Evolutionary conservation across 2,329 filamentous ascomycete genomes (phyloP).

Genomic region (Monosporascus sp.): DNA sequence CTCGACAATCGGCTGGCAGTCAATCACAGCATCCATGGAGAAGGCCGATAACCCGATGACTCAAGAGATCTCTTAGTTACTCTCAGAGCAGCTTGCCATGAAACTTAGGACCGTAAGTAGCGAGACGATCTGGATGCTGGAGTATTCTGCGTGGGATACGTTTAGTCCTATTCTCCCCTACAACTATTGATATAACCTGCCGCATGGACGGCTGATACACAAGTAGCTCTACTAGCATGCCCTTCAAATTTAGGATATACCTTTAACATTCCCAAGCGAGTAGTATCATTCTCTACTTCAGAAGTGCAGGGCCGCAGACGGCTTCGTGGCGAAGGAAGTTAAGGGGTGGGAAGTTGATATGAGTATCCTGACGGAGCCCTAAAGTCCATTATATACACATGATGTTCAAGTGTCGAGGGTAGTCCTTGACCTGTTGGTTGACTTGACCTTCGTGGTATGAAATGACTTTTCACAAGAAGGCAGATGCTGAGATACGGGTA

Average conservation of each 20-base stretch:
- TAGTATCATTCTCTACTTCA: conserved; percentile 64
- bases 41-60: conserved; percentile 21
- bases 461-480: too few species aligned
- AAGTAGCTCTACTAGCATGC: conserved; percentile 61
- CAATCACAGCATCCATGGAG: neutral
- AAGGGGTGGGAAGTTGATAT: too few species aligned
- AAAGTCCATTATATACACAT: too few species aligned
- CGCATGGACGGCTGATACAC: conserved; percentile 57
- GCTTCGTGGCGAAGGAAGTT: conserved; percentile 48
- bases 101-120: conserved; percentile 55
- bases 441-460: too few species aligned
- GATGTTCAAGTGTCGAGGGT: too few species aligned
- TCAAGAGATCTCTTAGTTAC: conserved; percentile 43
- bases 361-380: too few species aligned
- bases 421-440: too few species aligned
- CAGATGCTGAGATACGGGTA: too few species aligned
- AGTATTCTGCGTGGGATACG: conserved; percentile 67
- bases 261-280: conserved; percentile 58
- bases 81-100: conserved; percentile 34
- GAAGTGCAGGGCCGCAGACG: conserved; percentile 62
- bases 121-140: conserved; percentile 55
- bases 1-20: conserved; percentile 40
- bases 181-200: conserved; percentile 33
- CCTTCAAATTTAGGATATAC: conserved; percentile 60
- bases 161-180: conserved; percentile 61